A percentile compares a stretch with the other conserved stretches of the same genome.
Conservation (phyloP, 768 basidiomycete species). For the Mycena galericulata region DNA sequence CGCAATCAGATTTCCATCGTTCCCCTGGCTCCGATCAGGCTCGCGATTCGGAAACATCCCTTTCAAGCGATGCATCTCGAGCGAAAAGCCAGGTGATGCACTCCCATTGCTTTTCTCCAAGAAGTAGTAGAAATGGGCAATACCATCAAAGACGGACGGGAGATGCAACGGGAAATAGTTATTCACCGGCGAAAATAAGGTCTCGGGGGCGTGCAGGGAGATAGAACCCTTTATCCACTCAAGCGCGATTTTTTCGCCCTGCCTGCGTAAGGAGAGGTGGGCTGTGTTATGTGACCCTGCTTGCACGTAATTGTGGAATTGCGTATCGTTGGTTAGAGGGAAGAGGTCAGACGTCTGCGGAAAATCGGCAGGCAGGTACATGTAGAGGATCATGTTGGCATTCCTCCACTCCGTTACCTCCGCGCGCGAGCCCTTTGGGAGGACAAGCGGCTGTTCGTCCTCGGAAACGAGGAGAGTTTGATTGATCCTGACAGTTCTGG, state of each 20-base stretch:
- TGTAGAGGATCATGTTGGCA: not conserved
- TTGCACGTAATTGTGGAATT: not conserved
- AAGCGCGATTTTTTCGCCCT: not conserved
- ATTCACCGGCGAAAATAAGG: not conserved
- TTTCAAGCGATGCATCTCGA: slow-evolving; percentile 5
- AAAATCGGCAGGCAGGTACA: not conserved
- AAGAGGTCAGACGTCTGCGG: not conserved
- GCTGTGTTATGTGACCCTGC: not conserved
- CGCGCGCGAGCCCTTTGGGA: slow-evolving; percentile 11
- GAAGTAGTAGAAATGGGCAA: slow-evolving; percentile 15
- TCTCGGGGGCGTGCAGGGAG: not conserved
- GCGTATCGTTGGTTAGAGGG: not conserved
- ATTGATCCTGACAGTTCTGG: slow-evolving; percentile 1
- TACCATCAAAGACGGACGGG: not conserved
- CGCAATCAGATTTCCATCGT: not conserved
- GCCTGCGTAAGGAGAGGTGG: not conserved
- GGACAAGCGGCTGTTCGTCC: not conserved
- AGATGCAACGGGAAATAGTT: not conserved
- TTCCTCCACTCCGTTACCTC: not conserved
- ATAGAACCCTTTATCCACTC: not conserved
- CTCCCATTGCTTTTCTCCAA: slow-evolving; percentile 2
- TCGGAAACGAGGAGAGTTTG: not conserved
- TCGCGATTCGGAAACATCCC: not conserved
- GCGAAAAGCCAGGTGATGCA: not conserved
- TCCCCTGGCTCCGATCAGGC: not conserved